Evolutionary conservation across 495 filamentous ascomycete genomes (phyloP), one percentile per base, ranked within the genome.

Genomic region (Tuber calosporum): DNA sequence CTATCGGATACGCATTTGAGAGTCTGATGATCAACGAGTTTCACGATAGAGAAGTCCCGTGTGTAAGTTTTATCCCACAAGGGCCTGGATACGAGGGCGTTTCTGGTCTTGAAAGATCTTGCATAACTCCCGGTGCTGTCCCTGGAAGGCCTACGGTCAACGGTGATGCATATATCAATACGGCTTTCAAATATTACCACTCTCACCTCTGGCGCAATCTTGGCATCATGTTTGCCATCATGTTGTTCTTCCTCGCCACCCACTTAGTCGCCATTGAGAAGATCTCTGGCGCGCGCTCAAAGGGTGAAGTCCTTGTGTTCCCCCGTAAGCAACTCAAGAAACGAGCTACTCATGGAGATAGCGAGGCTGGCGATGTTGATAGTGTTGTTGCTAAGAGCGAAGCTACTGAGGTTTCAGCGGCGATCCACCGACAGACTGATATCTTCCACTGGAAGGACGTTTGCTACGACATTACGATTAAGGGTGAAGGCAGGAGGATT

Each of bases 11-110:
- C 76, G 88, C 91, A 1, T 97, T 96, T 79, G 93, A 97, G 82
- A 85, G 89, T 3, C 83, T 97, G 17, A 92, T 97, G 89, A 88
- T 96, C 77, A 97, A 97, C 79, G 93, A 97, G 82, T 97, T 95
- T 81, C 85, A 87, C 75, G 82, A 83, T 42, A 88, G 90, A 7
- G 73, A 87, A 0, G 94, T 92, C 76, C 20, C 39, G 0, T 97
- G 93, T 80, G 83, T 86, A 1, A 62, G 73, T 8, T 91, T 87
- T 73, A 85, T 94, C 2, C 92, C 92, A 4, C 82, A 76, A 30
- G 85, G 86, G 0, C 80, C 83, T 13, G 77, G 80, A 40, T 77
- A 82, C 3, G 39, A 77, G 53, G 85, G 80, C 19, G 84, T 85
- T 39, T 83, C 80, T 37, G 86, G 67, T 2, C 67, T 73, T 38